These are phyloP conservation scores for Penicillium desertorum DNA, from an alignment of 495 filamentous ascomycete genomes.

Conservation along the genomic window DNA sequence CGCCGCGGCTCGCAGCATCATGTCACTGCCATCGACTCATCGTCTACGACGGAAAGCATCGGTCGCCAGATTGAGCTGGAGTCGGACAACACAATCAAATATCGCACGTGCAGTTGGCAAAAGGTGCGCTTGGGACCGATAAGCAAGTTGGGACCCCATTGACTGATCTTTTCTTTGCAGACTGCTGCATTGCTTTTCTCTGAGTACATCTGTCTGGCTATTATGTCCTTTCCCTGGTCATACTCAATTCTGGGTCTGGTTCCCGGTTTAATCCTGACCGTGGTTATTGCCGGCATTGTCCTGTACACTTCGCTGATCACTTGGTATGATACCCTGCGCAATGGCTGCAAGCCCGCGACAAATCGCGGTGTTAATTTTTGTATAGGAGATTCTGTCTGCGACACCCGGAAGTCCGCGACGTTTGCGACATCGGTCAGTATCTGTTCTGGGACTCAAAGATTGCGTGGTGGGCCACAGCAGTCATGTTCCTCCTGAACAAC, in stretches of 20 bases:
- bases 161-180: conserved; percentile 38
- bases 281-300: conserved; percentile 70
- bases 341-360: not conserved
- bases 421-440: conserved; percentile 89
- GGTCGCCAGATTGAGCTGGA: conserved; percentile 77
- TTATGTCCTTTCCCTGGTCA: conserved; percentile 91
- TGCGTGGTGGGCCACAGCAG: conserved; percentile 80
- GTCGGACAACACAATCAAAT: conserved; percentile 76
- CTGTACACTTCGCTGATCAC: conserved; percentile 82
- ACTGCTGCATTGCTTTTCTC: conserved; percentile 84
- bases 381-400: conserved; percentile 77
- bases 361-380: not conserved
- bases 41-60: conserved; percentile 46
- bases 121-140: conserved; percentile 54
- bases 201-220: conserved; percentile 90
- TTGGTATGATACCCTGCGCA: conserved; percentile 54
- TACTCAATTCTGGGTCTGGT: conserved; percentile 84
- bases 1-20: conserved; percentile 23
- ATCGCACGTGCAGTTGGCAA: conserved; percentile 86
- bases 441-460: conserved; percentile 75
- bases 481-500: conserved; percentile 91
- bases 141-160: not conserved
- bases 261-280: conserved; percentile 80
- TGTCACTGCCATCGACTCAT: conserved; percentile 27
- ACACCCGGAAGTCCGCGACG: conserved; percentile 83